phyloP scores from a whole-genome alignment of 257 asterid species.

The Datura wrightii region DNA sequence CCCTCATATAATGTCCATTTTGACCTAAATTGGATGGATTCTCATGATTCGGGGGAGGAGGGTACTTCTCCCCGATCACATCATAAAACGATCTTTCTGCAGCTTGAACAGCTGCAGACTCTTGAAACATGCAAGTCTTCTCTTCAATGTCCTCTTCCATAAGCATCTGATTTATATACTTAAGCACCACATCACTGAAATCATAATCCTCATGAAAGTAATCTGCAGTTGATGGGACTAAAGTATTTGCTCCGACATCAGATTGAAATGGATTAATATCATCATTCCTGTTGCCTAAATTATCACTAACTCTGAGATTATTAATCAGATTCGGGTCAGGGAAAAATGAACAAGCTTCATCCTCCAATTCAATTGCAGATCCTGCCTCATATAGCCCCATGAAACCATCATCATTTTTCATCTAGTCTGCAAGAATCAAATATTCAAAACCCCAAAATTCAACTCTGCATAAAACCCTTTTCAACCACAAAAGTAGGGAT shows the following conservation, averaged over 20 bases:
- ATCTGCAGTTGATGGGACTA: constrained; percentile 37
- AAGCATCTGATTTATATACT: constrained; percentile 68
- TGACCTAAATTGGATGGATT: constrained; percentile 38
- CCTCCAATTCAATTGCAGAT: constrained; percentile 14
- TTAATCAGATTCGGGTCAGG: not conserved
- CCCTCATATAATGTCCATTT: constrained; percentile 39
- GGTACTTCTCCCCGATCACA: constrained; percentile 62
- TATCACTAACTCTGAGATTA: not conserved
- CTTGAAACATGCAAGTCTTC: constrained; percentile 59
- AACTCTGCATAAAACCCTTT: not conserved
- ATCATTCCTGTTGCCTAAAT: not conserved
- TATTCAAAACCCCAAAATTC: not conserved
- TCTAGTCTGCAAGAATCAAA: constrained; percentile 24
- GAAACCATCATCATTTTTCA: constrained; percentile 2
- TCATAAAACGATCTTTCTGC: constrained; percentile 74
- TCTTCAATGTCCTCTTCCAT: constrained; percentile 86
- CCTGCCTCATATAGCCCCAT: not conserved
- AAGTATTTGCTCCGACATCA: not conserved
- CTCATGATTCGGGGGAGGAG: constrained; percentile 48
- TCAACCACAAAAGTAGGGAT: not conserved
- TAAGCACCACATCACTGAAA: constrained; percentile 58
- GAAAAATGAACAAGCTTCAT: not conserved
- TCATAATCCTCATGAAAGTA: constrained; percentile 53
- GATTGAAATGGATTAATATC: constrained; percentile 12
- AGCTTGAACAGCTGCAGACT: constrained; percentile 66